A percentile compares a stretch with the other conserved stretches of the same genome.
Conservation (phyloP, 768 basidiomycete species). For the Russula abietina region DNA sequence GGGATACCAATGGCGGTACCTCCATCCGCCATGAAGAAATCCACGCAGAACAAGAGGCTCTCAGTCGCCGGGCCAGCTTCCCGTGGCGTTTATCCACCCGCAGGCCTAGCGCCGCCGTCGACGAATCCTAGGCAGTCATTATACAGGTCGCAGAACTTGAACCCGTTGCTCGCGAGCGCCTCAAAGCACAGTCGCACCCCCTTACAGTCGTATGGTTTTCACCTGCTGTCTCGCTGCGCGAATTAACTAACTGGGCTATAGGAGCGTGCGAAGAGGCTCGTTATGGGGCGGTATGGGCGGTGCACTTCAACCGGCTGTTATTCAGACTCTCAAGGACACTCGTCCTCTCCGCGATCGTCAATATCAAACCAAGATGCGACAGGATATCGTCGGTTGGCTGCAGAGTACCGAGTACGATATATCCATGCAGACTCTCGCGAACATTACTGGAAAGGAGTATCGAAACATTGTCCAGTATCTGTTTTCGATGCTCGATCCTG, state of each 20-base stretch:
- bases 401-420: slow-evolving; percentile 61
- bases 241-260: slow-evolving; percentile 27
- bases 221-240: neutral
- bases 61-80: slow-evolving; percentile 73
- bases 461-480: slow-evolving; percentile 79
- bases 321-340: slow-evolving; percentile 60
- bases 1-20: slow-evolving; percentile 55
- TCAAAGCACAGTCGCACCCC: slow-evolving; percentile 73
- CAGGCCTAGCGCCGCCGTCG: slow-evolving; percentile 26
- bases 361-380: slow-evolving; percentile 69
- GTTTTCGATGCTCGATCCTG: slow-evolving; percentile 62
- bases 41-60: slow-evolving; percentile 48
- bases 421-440: slow-evolving; percentile 57
- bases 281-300: slow-evolving; percentile 55
- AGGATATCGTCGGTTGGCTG: slow-evolving; percentile 71
- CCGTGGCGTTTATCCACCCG: slow-evolving; percentile 46
- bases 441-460: slow-evolving; percentile 84
- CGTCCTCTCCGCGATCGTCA: slow-evolving; percentile 72
- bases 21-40: slow-evolving; percentile 67
- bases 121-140: slow-evolving; percentile 64
- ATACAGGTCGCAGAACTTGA: slow-evolving; percentile 61
- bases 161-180: slow-evolving; percentile 63
- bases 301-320: slow-evolving; percentile 44
- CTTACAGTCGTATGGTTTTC: slow-evolving; percentile 50
- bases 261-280: slow-evolving; percentile 72